phyloP scores from a whole-genome alignment of 2,329 filamentous ascomycete species.

The Hirsutella minnesotensis region DNA sequence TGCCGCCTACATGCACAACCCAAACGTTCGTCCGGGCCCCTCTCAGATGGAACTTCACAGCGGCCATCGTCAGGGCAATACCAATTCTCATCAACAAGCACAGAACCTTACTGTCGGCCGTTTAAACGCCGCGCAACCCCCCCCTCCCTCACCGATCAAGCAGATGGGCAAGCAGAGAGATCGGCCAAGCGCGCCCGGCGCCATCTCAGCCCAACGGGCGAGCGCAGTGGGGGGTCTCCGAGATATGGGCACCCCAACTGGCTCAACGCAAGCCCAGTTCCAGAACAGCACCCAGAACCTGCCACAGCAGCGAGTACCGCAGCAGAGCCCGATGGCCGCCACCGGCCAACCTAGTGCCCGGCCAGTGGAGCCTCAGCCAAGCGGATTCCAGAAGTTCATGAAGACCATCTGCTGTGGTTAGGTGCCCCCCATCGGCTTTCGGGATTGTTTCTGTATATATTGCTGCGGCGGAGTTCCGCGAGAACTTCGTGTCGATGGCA shows the following conservation, averaged over 20 bases:
- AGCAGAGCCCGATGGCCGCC: conserved; percentile 45
- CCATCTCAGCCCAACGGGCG: conserved; percentile 62
- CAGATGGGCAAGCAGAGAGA: conserved; percentile 63
- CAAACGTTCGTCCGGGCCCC: conserved; percentile 65
- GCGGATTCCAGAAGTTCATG: conserved; percentile 83
- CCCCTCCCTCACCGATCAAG: conserved; percentile 75
- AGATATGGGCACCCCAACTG: conserved; percentile 73
- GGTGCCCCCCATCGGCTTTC: conserved; percentile 15
- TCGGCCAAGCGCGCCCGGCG: conserved; percentile 69
- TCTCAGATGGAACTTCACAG: conserved; percentile 78
- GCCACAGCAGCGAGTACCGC: conserved; percentile 50
- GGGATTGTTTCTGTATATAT: conserved; percentile 17
- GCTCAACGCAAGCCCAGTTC: conserved; percentile 91
- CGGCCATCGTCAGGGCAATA: conserved; percentile 54
- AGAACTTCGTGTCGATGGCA: conserved; percentile 3
- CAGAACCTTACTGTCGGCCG: conserved; percentile 64
- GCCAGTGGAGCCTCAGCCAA: conserved; percentile 59
- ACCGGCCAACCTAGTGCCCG: conserved; percentile 43
- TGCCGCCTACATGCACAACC: conserved; percentile 54
- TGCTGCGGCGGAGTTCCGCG: conserved; percentile 14
- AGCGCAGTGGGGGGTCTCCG: conserved; percentile 61
- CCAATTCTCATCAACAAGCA: conserved; percentile 50
- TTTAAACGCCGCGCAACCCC: conserved; percentile 91
- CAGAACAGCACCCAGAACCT: conserved; percentile 90
- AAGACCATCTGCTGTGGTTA: conserved; percentile 86